Evolutionary conservation across 805 yeast genomes (phyloP).

Genomic region (Candida fluviatilis): DNA sequence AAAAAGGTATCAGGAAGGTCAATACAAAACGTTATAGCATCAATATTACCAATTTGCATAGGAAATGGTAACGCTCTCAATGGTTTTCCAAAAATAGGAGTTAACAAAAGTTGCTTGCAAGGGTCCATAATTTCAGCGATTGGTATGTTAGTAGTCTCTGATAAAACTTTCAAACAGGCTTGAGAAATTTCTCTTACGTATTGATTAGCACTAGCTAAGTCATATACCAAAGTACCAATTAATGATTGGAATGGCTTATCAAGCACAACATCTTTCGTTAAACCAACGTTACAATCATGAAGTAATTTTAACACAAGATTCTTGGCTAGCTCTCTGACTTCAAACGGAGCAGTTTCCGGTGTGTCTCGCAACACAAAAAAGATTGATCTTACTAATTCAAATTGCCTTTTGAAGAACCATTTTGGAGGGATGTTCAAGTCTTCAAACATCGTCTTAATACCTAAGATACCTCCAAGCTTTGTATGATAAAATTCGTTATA

Average conservation of each 20-base stretch:
- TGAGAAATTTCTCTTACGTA: slow-evolving; percentile 82
- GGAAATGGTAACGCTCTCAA: slow-evolving; percentile 95
- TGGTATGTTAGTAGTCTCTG: slow-evolving; percentile 67
- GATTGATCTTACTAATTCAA: slow-evolving; percentile 81
- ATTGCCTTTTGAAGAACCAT: slow-evolving; percentile 75
- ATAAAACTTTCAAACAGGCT: slow-evolving; percentile 58
- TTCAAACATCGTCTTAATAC: slow-evolving; percentile 67
- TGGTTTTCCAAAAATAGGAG: slow-evolving; percentile 97
- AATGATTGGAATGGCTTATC: slow-evolving; percentile 77
- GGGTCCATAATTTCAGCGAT: slow-evolving; percentile 74
- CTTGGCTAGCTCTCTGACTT: slow-evolving; percentile 70
- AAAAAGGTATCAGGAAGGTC: slow-evolving; percentile 76
- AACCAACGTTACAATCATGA: slow-evolving; percentile 56
- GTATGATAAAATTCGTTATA: slow-evolving; percentile 83
- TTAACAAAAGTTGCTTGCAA: slow-evolving; percentile 74
- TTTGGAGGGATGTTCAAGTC: slow-evolving; percentile 63
- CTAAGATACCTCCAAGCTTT: slow-evolving; percentile 86
- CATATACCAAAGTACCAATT: slow-evolving; percentile 87
- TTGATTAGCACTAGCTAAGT: slow-evolving; percentile 82
- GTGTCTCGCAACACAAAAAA: slow-evolving; percentile 89
- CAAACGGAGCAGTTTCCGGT: slow-evolving; percentile 80
- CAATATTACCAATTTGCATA: slow-evolving; percentile 98
- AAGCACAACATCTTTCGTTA: slow-evolving; percentile 57
- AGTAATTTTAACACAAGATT: slow-evolving; percentile 61
- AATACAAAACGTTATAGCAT: slow-evolving; percentile 90